Percentiles rank a stretch among this genome's conserved stretches.
Conservation (phyloP, 768 basidiomycete species). For the Mycena rebaudengoi region DNA sequence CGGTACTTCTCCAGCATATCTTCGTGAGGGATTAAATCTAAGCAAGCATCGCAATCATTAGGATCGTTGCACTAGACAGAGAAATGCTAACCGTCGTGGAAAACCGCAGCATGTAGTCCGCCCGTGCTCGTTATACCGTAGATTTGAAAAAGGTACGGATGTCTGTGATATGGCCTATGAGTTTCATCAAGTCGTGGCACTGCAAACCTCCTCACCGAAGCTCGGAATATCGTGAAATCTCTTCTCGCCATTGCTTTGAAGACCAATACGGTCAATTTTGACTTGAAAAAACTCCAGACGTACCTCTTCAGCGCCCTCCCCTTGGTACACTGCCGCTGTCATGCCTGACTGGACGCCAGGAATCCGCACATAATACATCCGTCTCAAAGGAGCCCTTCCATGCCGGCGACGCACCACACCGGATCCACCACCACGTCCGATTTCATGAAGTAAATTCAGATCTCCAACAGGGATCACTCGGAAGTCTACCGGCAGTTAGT, state of each 20-base stretch:
- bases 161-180: background rate
- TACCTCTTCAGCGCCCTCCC: background rate
- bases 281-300: background rate
- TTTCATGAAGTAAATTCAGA: background rate
- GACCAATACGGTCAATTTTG: background rate
- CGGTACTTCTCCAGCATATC: background rate
- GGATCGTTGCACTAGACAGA: background rate
- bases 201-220: background rate
- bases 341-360: background rate
- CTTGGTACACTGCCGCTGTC: background rate
- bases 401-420: background rate
- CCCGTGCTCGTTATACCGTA: background rate
- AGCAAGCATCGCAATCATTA: background rate
- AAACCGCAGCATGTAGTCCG: conserved; percentile 1
- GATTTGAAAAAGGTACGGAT: conserved; percentile 1
- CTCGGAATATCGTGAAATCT: background rate
- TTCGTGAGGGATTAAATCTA: background rate
- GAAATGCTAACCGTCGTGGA: background rate
- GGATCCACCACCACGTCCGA: background rate
- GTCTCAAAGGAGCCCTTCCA: background rate
- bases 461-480: background rate
- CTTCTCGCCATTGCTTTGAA: background rate
- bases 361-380: background rate
- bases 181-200: background rate
- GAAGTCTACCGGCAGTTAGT: background rate